Conservation (phyloP, 2,329 filamentous ascomycete species). For the Exophiala spinifera region DNA sequence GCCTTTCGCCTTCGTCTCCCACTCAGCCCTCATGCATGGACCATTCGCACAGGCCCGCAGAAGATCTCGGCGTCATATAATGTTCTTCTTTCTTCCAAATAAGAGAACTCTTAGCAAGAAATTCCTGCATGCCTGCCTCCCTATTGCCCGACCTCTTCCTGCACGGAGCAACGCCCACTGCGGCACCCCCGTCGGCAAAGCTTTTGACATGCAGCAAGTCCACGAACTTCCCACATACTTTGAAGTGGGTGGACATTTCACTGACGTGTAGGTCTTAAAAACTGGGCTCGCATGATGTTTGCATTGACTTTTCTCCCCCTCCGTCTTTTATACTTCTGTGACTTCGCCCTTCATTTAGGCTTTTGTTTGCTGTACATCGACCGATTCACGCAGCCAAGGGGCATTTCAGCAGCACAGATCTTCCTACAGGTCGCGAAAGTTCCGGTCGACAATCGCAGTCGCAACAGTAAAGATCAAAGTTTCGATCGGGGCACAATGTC, state of each 20-base stretch:
- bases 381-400: neutral
- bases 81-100: neutral
- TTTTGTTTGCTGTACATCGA: neutral
- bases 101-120: neutral
- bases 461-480: neutral
- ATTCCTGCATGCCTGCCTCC: too few relatives aligned
- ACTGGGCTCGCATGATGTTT: neutral
- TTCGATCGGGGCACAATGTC: neutral
- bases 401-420: neutral
- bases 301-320: neutral
- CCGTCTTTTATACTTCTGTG: neutral
- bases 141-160: neutral
- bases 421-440: neutral
- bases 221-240: constrained; percentile 1
- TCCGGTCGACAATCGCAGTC: neutral
- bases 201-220: neutral
- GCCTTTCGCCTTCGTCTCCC: neutral
- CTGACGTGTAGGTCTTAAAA: neutral
- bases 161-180: neutral
- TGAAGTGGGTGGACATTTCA: neutral
- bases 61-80: neutral
- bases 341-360: neutral
- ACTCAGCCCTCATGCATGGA: neutral
- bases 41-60: constrained; percentile 1
- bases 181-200: neutral